phyloP scores from a whole-genome alignment of 257 asterid genomes.

The Solanum stenotomum region DNA sequence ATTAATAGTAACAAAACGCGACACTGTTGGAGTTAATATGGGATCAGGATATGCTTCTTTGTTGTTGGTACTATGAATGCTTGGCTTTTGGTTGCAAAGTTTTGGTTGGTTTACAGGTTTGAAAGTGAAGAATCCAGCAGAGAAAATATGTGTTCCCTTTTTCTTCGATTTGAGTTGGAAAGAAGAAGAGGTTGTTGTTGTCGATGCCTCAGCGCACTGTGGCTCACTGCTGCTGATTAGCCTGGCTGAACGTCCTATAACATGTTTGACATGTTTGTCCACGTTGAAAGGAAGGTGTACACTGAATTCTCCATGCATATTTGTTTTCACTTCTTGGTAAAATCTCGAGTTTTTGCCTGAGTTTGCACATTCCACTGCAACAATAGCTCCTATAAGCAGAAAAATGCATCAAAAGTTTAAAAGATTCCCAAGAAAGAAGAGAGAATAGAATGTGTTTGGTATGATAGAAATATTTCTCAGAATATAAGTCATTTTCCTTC shows the following conservation, averaged over 20 bases:
- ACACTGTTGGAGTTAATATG: not conserved
- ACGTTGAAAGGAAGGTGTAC: slow-evolving; percentile 51
- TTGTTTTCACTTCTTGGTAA: slow-evolving; percentile 39
- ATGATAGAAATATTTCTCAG: not conserved
- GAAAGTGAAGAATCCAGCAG: slow-evolving; percentile 78
- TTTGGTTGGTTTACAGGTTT: slow-evolving; percentile 59
- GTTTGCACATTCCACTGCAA: slow-evolving; percentile 59
- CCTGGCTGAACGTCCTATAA: slow-evolving; percentile 54
- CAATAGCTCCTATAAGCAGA: slow-evolving; percentile 51
- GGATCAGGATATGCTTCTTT: not conserved
- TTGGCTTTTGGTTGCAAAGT: slow-evolving; percentile 44
- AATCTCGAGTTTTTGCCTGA: slow-evolving; percentile 21
- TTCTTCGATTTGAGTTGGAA: slow-evolving; percentile 39
- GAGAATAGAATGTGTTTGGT: not conserved
- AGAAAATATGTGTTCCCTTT: slow-evolving; percentile 48
- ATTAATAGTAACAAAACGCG: slow-evolving; percentile 8
- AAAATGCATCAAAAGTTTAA: not conserved
- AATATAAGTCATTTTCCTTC: not conserved
- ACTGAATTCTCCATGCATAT: slow-evolving; percentile 59
- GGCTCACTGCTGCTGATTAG: slow-evolving; percentile 63
- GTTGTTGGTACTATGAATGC: not conserved
- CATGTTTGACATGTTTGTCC: slow-evolving; percentile 51
- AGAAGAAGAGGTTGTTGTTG: slow-evolving; percentile 38
- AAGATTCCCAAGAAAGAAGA: not conserved
- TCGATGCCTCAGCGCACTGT: slow-evolving; percentile 50